Conservation (phyloP, 2,329 filamentous ascomycete species). For the Podosphaera fusca region DNA sequence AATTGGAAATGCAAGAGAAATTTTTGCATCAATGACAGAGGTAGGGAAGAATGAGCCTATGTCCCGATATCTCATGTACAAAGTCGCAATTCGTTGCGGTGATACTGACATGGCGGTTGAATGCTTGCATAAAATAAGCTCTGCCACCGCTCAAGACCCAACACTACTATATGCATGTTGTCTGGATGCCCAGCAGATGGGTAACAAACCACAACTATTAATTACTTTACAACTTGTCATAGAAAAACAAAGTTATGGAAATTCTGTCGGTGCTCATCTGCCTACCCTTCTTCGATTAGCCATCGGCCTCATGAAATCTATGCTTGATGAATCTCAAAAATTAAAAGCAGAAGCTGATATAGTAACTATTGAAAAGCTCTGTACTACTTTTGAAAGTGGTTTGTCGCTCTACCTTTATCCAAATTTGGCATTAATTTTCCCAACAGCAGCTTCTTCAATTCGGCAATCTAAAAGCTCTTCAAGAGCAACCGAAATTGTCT, state of each 20-base stretch:
- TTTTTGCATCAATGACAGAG: slow-evolving; percentile 36
- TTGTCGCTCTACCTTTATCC: slow-evolving; percentile 1
- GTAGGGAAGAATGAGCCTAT: slow-evolving; percentile 33
- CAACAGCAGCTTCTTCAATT: slow-evolving; percentile 16
- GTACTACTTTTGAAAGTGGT: slow-evolving; percentile 29
- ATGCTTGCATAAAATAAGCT: slow-evolving; percentile 38
- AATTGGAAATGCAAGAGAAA: slow-evolving; percentile 26
- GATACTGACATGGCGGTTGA: slow-evolving; percentile 35
- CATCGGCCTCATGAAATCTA: slow-evolving; percentile 25
- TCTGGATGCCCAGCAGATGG: slow-evolving; percentile 45
- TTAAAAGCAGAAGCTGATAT: slow-evolving; percentile 1
- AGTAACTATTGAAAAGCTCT: slow-evolving; percentile 25
- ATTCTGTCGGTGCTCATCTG: slow-evolving; percentile 28
- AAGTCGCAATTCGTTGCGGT: slow-evolving; percentile 35
- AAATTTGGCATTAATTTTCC: background rate
- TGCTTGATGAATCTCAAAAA: slow-evolving; percentile 16
- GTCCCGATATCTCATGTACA: slow-evolving; percentile 56
- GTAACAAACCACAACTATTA: slow-evolving; percentile 36
- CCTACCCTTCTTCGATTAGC: slow-evolving; percentile 40
- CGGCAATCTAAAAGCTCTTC: slow-evolving; percentile 20
- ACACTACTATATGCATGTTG: slow-evolving; percentile 61
- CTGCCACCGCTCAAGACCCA: slow-evolving; percentile 26
- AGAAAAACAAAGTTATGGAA: slow-evolving; percentile 26
- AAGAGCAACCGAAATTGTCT: slow-evolving; percentile 17
- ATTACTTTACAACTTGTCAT: slow-evolving; percentile 35